These are phyloP conservation scores for Phytophthora capsici DNA, from an alignment of 352 stramenopile species.

Conservation along the genomic window DNA sequence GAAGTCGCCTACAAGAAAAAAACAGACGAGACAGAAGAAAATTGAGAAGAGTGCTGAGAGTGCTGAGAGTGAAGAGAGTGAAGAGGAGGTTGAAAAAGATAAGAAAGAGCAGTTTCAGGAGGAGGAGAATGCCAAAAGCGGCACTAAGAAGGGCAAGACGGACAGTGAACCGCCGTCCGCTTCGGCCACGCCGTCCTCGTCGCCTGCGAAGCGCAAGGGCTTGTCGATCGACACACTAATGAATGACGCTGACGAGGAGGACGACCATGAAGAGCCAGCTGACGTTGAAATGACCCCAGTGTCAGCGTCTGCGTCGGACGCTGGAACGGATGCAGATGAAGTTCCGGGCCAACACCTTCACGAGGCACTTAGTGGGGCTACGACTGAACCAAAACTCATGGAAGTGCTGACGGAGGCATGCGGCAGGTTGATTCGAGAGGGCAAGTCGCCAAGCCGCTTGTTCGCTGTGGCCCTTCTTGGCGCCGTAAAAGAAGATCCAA, in stretches of 20 bases:
- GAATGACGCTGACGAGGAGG: slow-evolving; percentile 49
- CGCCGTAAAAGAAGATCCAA: slow-evolving; percentile 59
- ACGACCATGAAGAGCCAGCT: slow-evolving; percentile 23
- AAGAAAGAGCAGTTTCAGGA: slow-evolving; percentile 5
- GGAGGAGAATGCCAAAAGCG: slow-evolving; percentile 23
- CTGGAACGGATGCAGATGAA: slow-evolving; percentile 32
- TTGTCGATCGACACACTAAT: slow-evolving; percentile 71
- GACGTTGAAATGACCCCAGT: slow-evolving; percentile 33
- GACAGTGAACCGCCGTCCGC: slow-evolving; percentile 35
- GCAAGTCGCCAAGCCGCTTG: slow-evolving; percentile 58
- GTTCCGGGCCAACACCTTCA: slow-evolving; percentile 62
- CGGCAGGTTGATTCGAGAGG: slow-evolving; percentile 61
- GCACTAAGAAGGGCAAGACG: slow-evolving; percentile 28
- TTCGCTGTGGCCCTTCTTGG: slow-evolving; percentile 67
- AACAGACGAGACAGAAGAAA: slow-evolving; percentile 16
- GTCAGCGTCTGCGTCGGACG: slow-evolving; percentile 32
- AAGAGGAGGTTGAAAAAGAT: no score
- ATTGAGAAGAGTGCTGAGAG: slow-evolving; percentile 39
- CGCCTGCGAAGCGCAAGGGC: slow-evolving; percentile 50
- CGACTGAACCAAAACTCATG: slow-evolving; percentile 56
- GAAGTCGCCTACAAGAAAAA: slow-evolving; percentile 23
- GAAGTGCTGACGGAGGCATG: slow-evolving; percentile 62
- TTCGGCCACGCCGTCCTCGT: slow-evolving; percentile 39
- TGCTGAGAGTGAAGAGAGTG: slow-evolving; percentile 26
- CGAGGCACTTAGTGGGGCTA: slow-evolving; percentile 46